Evolutionary conservation across 805 yeast species (phyloP).

Genomic region (Komagataella pseudopastoris): DNA sequence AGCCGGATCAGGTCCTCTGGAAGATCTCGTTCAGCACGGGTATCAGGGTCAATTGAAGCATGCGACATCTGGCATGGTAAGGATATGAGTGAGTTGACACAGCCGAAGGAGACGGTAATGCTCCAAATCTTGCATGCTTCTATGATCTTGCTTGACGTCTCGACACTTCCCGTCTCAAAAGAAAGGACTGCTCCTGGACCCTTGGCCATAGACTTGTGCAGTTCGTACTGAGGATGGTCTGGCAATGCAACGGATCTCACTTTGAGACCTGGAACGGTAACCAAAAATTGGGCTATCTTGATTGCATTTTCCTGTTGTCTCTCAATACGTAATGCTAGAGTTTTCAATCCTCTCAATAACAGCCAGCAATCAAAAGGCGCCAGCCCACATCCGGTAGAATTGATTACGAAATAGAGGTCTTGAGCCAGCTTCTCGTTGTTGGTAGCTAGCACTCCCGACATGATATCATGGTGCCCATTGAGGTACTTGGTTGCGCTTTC

Average conservation of each 20-base stretch:
- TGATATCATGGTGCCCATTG: conserved; percentile 91
- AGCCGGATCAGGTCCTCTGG: conserved; percentile 87
- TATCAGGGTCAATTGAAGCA: conserved; percentile 85
- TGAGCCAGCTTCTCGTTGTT: conserved; percentile 52
- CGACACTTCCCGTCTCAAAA: conserved; percentile 73
- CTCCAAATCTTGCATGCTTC: conserved; percentile 69
- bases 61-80: conserved; percentile 96
- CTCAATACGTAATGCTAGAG: conserved; percentile 75
- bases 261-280: conserved; percentile 45
- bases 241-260: conserved; percentile 81
- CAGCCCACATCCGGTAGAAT: conserved; percentile 83
- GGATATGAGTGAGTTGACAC: conserved; percentile 84
- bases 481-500: conserved; percentile 90
- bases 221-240: conserved; percentile 68
- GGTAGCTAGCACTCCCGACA: conserved; percentile 88
- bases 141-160: conserved; percentile 54
- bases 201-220: conserved; percentile 62
- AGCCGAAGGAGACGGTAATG: conserved; percentile 88
- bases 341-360: conserved; percentile 75
- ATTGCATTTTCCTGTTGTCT: conserved; percentile 77
- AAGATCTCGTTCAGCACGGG: conserved; percentile 76
- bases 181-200: conserved; percentile 88
- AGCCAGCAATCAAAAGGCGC: conserved; percentile 93
- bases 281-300: conserved; percentile 63
- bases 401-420: conserved; percentile 60